Evolutionary conservation across 805 yeast species (phyloP).

Genomic region (Zygotorulaspora chibaensis): DNA sequence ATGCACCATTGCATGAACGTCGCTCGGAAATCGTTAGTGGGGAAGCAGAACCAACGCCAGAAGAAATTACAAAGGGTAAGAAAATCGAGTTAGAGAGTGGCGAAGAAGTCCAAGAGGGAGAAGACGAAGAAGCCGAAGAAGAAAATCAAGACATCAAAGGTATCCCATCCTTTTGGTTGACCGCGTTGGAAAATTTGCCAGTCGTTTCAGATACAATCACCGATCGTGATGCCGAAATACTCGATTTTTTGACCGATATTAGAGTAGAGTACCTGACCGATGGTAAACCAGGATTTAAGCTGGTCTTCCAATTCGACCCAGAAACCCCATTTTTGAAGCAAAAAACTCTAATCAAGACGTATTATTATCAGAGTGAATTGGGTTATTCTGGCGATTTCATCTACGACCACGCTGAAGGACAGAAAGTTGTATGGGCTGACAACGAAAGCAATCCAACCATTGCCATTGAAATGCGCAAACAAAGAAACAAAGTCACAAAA

Average conservation of each 20-base stretch:
- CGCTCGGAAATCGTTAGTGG: conserved; percentile 75
- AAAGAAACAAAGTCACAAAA: conserved; percentile 93
- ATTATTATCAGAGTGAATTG: conserved; percentile 88
- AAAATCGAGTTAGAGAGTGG: conserved; percentile 49
- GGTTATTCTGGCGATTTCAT: conserved; percentile 95
- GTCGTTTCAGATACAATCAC: conserved; percentile 79
- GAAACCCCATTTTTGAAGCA: conserved; percentile 75
- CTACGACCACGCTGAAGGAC: conserved; percentile 95
- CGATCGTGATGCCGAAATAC: conserved; percentile 84
- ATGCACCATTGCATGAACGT: conserved; percentile 69
- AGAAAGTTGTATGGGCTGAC: conserved; percentile 70
- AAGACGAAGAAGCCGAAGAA: conserved; percentile 43
- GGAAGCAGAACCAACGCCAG: conserved; percentile 66
- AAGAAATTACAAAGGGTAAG: conserved; percentile 76
- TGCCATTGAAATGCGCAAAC: conserved; percentile 87
- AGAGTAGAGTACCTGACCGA: conserved; percentile 68
- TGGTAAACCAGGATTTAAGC: conserved; percentile 73
- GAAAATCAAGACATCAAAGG: conserved; percentile 53
- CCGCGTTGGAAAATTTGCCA: conserved; percentile 83
- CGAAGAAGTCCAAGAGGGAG: conserved; percentile 42
- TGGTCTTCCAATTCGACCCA: conserved; percentile 71
- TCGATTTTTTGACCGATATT: conserved; percentile 63
- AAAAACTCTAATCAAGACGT: conserved; percentile 70
- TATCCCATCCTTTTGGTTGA: conserved; percentile 93
- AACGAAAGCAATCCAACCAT: conserved; percentile 82